Evolutionary conservation across 345 rosid genomes (phyloP), one percentile per base, ranked within the genome.

Genomic region (Syzygium aqueum): DNA sequence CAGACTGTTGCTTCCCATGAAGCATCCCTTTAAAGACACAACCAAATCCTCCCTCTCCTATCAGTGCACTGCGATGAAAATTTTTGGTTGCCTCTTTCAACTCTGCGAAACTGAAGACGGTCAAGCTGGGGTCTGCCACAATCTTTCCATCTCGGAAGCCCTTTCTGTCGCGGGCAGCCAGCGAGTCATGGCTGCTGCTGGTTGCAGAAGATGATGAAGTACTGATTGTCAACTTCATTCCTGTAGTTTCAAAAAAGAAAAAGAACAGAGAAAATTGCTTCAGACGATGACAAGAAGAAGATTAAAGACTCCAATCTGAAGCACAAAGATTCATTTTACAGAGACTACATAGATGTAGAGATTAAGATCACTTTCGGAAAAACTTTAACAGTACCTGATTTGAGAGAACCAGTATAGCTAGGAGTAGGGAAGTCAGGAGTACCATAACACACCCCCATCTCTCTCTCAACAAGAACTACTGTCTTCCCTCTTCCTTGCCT

Each of bases 401-500:
- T 87, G 50, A 87, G 84, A 12, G 22, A 46, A 22, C 86, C 88
- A 25, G 88, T 84, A 37, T 19, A 23, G 83, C 59, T 84, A 2
- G 88, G 88, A 65, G 88, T 87, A 3, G 88, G 84, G 25, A 59
- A 84, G 63, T 67, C 53, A 8, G 88, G 88, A 51, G 50, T 84
- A 15, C 88, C 88, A 67, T 65, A 87, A 40, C 88, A 87, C 78
- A 84, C 51, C 23, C 88, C 88, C 88, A 87, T 87, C 53, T 28
- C 52, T 53, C 27, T 43, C 85, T 80, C 53, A 54, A 22, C 59
- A 54, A 19, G 59, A 54, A 22, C 59, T 54, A 54, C 27, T 51
- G 53, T 51, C 19, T 56, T 56, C 8, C 11, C 11, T 54, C 59
- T 56, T 9, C 65, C 65, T 57, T 57, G 7, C 65, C 65, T 57